A percentile compares a stretch with the other conserved stretches of the same genome.
phyloP scores from a whole-genome alignment of 768 basidiomycete genomes.

The Termitomyces eurrhizus region DNA sequence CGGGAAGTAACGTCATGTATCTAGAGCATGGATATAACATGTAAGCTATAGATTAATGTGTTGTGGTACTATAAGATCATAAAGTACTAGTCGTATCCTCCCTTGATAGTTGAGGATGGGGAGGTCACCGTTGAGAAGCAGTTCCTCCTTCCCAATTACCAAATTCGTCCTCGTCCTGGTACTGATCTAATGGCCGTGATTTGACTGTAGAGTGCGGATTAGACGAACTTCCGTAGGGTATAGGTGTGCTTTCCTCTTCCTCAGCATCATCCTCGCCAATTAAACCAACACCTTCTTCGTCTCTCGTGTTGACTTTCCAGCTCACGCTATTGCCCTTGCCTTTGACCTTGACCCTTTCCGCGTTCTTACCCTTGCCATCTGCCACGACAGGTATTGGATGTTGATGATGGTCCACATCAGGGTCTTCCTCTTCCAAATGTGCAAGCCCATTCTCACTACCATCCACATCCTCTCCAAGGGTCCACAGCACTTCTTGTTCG shows the following conservation, averaged over 20 bases:
- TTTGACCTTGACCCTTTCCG: constrained; percentile 5
- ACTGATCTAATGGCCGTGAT: not conserved
- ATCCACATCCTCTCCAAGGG: constrained; percentile 69
- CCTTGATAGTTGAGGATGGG: not conserved
- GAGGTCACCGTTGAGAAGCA: constrained; percentile 6
- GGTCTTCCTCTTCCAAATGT: constrained; percentile 36
- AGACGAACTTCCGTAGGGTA: constrained; percentile 7
- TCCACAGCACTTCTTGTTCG: constrained; percentile 56
- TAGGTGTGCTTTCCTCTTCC: constrained; percentile 24
- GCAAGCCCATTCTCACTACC: constrained; percentile 30
- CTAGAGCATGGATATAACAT: constrained; percentile 2
- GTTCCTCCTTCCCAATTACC: constrained; percentile 16
- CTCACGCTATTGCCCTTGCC: constrained; percentile 9
- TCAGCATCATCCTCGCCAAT: constrained; percentile 33
- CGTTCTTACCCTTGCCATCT: not conserved
- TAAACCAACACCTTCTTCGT: constrained; percentile 41
- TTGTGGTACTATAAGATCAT: constrained; percentile 3
- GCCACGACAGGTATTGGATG: constrained; percentile 29
- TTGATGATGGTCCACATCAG: constrained; percentile 41
- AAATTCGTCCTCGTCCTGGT: constrained; percentile 14
- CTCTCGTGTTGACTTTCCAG: constrained; percentile 17
- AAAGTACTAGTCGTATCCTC: not conserved
- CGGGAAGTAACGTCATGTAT: constrained; percentile 35
- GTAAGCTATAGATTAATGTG: constrained; percentile 9
- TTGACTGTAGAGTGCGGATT: not conserved